Evolutionary conservation across 169 alveolate genomes (phyloP), one percentile per base, ranked within the genome.

Genomic region (Sarcocystis neurona): DNA sequence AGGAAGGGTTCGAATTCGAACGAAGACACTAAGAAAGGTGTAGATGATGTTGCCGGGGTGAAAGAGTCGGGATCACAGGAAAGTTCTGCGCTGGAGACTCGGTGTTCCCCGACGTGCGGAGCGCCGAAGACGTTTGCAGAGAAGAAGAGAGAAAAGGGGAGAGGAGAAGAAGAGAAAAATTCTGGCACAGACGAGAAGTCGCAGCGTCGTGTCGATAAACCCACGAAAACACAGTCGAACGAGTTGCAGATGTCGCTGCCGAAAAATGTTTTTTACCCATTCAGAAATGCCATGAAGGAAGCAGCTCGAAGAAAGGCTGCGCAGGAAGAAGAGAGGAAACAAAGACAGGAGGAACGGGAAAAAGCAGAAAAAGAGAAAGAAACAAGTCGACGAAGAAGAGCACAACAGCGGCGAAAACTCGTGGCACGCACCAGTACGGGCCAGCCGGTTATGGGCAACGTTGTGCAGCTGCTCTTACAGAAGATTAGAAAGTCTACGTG

Each of bases 361-460:
- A 27, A 23, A 2, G 39, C 27, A 56, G 82, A 72, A 30, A 56
- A 47, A 56, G 8, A 56, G 37, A 37, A 56, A 72, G 30, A 15
- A 23, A 12, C 12, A 53, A 12, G 66, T 12, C 66, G 23, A 23
- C 66, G 12, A 15, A 15, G 66, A 15, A 53, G 66, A 53, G 41
- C 39, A 39, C 1, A 43, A 20, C 58, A 72, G 56, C 39, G 82
- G 46, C 34, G 41, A 12, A 37, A 41, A 6, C 82, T 72, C 8
- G 34, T 3, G 23, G 82, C 82, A 30, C 15, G 82, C 34, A 72
- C 82, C 2, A 39, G 32, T 30, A 37, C 37, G 46, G 82, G 82
- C 50, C 82, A 72, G 82, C 82, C 82, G 10, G 46, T 72, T 27
- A 72, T 72, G 82, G 53, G 53, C 10, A 72, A 72, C 41, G 82